Conservation (phyloP, 495 filamentous ascomycete genomes). For the Aspergillus cavernicola region DNA sequence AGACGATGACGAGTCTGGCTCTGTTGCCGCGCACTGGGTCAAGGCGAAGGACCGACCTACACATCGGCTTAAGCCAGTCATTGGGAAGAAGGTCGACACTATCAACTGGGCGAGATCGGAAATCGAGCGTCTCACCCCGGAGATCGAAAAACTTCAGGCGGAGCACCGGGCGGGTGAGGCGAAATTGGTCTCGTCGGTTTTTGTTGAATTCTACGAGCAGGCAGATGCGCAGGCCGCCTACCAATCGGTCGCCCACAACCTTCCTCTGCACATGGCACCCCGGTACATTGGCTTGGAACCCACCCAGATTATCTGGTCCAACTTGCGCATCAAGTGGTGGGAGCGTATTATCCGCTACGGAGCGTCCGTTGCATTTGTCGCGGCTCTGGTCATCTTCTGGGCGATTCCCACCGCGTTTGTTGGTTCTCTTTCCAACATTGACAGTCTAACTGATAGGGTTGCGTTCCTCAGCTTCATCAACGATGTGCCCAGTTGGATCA, state of each 20-base stretch:
- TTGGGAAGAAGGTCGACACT: constrained; percentile 84
- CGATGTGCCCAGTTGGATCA: constrained; percentile 63
- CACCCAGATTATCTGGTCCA: constrained; percentile 83
- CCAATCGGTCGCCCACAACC: constrained; percentile 80
- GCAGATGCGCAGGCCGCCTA: constrained; percentile 80
- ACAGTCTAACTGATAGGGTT: constrained; percentile 56
- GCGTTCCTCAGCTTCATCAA: constrained; percentile 71
- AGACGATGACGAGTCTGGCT: constrained; percentile 66
- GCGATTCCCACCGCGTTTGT: constrained; percentile 82
- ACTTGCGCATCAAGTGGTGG: constrained; percentile 85
- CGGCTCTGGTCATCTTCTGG: constrained; percentile 89
- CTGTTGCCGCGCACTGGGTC: constrained; percentile 75
- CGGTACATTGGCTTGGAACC: constrained; percentile 84
- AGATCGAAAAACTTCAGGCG: constrained; percentile 71
- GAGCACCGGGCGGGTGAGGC: constrained; percentile 67
- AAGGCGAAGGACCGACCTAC: constrained; percentile 78
- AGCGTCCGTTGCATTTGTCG: constrained; percentile 65
- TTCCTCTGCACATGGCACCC: constrained; percentile 88
- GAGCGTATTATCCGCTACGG: constrained; percentile 71
- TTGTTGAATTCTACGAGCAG: constrained; percentile 83
- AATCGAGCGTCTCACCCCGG: constrained; percentile 75
- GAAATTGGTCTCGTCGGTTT: constrained; percentile 56
- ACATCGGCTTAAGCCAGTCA: constrained; percentile 71
- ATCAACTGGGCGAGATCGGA: constrained; percentile 85
- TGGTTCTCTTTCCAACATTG: constrained; percentile 82